A percentile compares a stretch with the other conserved stretches of the same genome.
Conservation (phyloP, 1,284 basidiomycete genomes). For the Rhizoctonia solani region DNA sequence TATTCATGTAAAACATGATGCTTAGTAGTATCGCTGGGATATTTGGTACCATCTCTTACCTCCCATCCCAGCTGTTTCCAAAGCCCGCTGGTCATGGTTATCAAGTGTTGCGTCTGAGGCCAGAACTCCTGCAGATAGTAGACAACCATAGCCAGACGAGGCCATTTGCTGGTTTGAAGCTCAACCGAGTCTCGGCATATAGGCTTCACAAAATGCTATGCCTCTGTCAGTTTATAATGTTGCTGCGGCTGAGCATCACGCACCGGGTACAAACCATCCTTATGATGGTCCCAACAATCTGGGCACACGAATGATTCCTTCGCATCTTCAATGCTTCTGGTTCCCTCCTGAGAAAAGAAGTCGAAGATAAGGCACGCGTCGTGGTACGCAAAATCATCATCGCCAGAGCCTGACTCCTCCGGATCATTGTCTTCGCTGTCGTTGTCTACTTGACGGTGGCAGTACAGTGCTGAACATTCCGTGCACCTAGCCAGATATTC, state of each 20-base stretch:
- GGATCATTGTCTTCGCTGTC: background rate
- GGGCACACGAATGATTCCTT: background rate
- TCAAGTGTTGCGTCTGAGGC: background rate
- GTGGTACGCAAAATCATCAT: background rate
- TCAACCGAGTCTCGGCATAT: background rate
- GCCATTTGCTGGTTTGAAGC: background rate
- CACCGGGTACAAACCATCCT: constrained; percentile 4
- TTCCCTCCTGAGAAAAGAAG: background rate
- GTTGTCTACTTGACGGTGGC: background rate
- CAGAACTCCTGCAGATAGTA: constrained; percentile 31
- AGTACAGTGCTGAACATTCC: background rate
- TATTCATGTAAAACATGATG: background rate
- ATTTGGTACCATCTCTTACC: background rate
- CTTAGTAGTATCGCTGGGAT: background rate
- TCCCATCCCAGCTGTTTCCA: background rate
- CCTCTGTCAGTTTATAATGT: background rate
- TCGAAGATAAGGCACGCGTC: constrained; percentile 14
- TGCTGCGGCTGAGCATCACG: background rate
- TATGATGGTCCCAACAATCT: background rate
- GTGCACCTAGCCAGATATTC: constrained; percentile 17
- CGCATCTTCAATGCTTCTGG: background rate
- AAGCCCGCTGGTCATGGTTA: background rate
- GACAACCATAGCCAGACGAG: background rate
- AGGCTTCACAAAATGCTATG: constrained; percentile 1
- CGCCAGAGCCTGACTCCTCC: background rate